phyloP scores from a whole-genome alignment of 306 rosid species.

The Castanopsis chinensis region DNA sequence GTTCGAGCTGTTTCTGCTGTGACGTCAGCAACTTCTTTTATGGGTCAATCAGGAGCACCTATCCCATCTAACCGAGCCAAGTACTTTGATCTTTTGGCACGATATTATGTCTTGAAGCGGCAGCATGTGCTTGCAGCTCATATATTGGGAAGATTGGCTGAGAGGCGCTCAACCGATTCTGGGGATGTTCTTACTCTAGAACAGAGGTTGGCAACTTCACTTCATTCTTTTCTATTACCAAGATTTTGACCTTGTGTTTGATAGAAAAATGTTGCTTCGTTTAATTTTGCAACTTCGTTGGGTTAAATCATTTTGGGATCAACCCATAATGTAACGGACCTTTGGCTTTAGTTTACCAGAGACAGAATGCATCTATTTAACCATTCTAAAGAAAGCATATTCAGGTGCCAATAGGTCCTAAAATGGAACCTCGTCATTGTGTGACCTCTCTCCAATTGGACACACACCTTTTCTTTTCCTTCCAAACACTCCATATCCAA shows the following conservation, averaged over 20 bases:
- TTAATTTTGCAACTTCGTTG: constrained; percentile 21
- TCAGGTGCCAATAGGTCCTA: too few relatives aligned
- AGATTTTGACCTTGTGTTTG: constrained; percentile 14
- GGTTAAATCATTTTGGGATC: background rate
- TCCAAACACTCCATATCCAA: background rate
- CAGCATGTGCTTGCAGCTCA: constrained; percentile 96
- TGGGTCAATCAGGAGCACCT: constrained; percentile 62
- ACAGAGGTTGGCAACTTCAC: constrained; percentile 53
- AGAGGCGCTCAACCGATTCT: constrained; percentile 65
- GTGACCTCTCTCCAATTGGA: background rate
- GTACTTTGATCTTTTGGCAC: constrained; percentile 87
- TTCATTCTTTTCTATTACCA: constrained; percentile 6
- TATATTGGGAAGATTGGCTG: constrained; percentile 77
- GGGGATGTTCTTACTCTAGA: constrained; percentile 73
- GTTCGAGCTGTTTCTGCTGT: constrained; percentile 59
- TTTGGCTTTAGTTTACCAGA: background rate
- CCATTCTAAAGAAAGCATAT: background rate
- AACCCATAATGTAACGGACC: background rate
- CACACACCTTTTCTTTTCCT: background rate
- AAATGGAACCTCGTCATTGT: background rate
- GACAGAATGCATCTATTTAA: background rate
- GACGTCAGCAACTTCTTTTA: constrained; percentile 56
- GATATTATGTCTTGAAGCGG: constrained; percentile 82
- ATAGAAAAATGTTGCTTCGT: constrained; percentile 3
- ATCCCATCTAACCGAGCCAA: constrained; percentile 65